Percentiles rank a stretch among this genome's conserved stretches.
phyloP scores from a whole-genome alignment of 495 filamentous ascomycete species.

The Annulohypoxylon maeteangense region DNA sequence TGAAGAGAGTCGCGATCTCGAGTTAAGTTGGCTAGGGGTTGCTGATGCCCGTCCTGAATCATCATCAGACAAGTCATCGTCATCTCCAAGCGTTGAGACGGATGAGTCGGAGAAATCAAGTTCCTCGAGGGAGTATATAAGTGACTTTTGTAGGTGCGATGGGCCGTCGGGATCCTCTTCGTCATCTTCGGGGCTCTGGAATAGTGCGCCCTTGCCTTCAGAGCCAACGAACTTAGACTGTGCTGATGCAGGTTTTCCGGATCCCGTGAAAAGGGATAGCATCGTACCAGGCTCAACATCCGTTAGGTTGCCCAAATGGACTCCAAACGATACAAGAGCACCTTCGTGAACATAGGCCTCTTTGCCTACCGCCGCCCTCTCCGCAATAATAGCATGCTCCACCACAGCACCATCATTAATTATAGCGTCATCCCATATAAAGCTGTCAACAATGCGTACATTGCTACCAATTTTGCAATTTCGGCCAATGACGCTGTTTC shows the following conservation, averaged over 20 bases:
- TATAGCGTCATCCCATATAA: constrained; percentile 87
- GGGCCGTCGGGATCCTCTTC: constrained; percentile 55
- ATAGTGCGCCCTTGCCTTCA: constrained; percentile 62
- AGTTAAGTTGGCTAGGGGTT: constrained; percentile 32
- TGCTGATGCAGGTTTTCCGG: constrained; percentile 55
- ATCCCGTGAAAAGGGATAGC: constrained; percentile 52
- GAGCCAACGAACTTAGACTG: constrained; percentile 68
- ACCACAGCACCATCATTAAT: constrained; percentile 80
- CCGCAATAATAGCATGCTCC: constrained; percentile 78
- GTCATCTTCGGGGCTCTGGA: constrained; percentile 63
- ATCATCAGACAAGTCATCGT: constrained; percentile 55
- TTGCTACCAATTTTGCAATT: constrained; percentile 87
- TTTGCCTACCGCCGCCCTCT: constrained; percentile 74
- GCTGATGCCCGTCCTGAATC: constrained; percentile 45
- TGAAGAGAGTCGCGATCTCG: constrained; percentile 60
- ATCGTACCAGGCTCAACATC: constrained; percentile 45
- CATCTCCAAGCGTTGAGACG: constrained; percentile 69
- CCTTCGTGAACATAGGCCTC: constrained; percentile 74
- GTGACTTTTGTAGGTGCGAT: constrained; percentile 50
- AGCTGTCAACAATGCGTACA: constrained; percentile 80
- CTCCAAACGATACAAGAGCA: constrained; percentile 81
- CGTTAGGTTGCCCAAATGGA: constrained; percentile 70
- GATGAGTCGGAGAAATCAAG: constrained; percentile 80
- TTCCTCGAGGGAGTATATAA: constrained; percentile 75
- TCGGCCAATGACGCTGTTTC: constrained; percentile 80